These are phyloP conservation scores for Murraya paniculata DNA, from an alignment of 345 rosid genomes.

Conservation along the genomic window DNA sequence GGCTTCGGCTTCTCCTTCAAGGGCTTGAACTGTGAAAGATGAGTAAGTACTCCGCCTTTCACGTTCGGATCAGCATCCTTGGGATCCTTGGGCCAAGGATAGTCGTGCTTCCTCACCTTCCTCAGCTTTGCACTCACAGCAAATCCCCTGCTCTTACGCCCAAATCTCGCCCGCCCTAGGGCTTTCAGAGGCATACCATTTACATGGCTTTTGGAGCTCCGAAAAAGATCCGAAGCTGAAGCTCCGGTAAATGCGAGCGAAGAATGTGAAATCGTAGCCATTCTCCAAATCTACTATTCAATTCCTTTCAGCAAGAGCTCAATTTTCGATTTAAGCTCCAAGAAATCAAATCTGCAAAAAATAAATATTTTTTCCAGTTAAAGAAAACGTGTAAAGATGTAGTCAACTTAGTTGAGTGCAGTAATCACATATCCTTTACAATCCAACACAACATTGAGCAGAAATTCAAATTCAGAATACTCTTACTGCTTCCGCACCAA, in stretches of 20 bases:
- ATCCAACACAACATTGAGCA: slow-evolving; percentile 2
- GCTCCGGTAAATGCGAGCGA: slow-evolving; percentile 45
- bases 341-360: slow-evolving; percentile 1
- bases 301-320: slow-evolving; percentile 16
- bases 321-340: slow-evolving; percentile 1
- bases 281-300: slow-evolving; percentile 22
- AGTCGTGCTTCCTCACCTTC: slow-evolving; percentile 85
- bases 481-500: neutral
- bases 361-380: neutral
- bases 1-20: slow-evolving; percentile 67
- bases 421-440: neutral
- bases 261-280: slow-evolving; percentile 65
- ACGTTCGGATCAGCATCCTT: slow-evolving; percentile 85
- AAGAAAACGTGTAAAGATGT: neutral
- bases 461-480: neutral
- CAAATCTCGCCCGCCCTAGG: slow-evolving; percentile 45
- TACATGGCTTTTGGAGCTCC: slow-evolving; percentile 57
- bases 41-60: slow-evolving; percentile 76
- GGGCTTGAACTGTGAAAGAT: slow-evolving; percentile 85
- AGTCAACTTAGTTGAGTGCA: neutral
- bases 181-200: slow-evolving; percentile 56
- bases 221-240: slow-evolving; percentile 73
- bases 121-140: slow-evolving; percentile 53
- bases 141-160: slow-evolving; percentile 27
- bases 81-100: slow-evolving; percentile 71